Evolutionary conservation across 2,329 filamentous ascomycete genomes (phyloP).

Genomic region (Paecilomyces sp.): DNA sequence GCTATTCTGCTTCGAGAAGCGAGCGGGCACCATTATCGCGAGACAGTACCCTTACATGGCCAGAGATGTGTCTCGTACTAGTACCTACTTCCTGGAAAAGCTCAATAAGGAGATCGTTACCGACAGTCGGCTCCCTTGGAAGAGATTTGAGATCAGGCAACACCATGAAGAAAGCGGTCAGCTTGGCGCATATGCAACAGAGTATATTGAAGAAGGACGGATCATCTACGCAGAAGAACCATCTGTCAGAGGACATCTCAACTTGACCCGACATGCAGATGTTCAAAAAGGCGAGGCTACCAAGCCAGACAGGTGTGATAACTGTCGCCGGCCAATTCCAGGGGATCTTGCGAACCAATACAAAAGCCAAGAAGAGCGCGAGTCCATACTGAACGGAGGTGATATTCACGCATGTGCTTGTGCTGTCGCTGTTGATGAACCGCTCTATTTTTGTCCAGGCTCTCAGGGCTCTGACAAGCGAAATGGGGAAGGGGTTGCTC

Average conservation of each 20-base stretch:
- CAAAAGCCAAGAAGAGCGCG: not conserved
- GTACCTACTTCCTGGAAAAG: slow-evolving; percentile 9
- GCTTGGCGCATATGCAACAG: slow-evolving; percentile 21
- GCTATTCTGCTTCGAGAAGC: slow-evolving; percentile 19
- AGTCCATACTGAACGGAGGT: slow-evolving; percentile 1
- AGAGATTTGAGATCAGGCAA: slow-evolving; percentile 6
- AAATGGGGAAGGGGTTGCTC: not conserved
- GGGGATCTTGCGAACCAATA: not conserved
- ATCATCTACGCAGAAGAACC: slow-evolving; percentile 27
- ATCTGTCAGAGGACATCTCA: slow-evolving; percentile 26
- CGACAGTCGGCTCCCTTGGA: slow-evolving; percentile 6
- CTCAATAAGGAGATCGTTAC: slow-evolving; percentile 18
- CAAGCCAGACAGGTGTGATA: slow-evolving; percentile 16
- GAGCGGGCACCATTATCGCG: slow-evolving; percentile 12
- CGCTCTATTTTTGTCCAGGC: slow-evolving; percentile 7
- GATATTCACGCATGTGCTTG: slow-evolving; percentile 6
- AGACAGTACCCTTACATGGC: slow-evolving; percentile 21
- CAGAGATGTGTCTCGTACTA: slow-evolving; percentile 13
- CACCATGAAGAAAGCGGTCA: not conserved
- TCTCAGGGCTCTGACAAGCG: not conserved
- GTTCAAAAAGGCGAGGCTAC: not conserved
- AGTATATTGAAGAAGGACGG: slow-evolving; percentile 15
- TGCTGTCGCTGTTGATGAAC: not conserved
- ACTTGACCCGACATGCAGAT: slow-evolving; percentile 4
- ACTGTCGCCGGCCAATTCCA: slow-evolving; percentile 14